Conservation (phyloP, 768 basidiomycete genomes). For the Suillus spraguei region DNA sequence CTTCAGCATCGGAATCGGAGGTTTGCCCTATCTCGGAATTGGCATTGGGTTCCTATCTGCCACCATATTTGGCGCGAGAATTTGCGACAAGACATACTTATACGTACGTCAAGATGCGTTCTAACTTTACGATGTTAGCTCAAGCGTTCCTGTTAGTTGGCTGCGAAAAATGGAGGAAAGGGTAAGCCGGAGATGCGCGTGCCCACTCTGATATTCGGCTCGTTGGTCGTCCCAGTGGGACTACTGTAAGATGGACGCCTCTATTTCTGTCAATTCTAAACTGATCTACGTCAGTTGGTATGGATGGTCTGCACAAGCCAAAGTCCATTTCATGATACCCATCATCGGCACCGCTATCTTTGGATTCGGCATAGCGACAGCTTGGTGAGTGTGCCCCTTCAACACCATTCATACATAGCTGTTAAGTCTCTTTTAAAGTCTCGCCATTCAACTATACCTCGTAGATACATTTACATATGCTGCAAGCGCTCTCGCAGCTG, state of each 20-base stretch:
- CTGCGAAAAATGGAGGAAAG: slow-evolving; percentile 57
- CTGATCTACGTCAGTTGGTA: slow-evolving; percentile 57
- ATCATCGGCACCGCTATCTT: slow-evolving; percentile 63
- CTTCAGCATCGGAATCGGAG: slow-evolving; percentile 48
- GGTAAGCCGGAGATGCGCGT: slow-evolving; percentile 75
- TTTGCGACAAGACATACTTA: slow-evolving; percentile 49
- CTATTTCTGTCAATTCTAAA: neutral
- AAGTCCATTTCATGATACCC: slow-evolving; percentile 69
- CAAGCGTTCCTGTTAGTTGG: slow-evolving; percentile 37
- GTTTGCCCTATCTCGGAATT: slow-evolving; percentile 52
- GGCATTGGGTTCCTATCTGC: slow-evolving; percentile 56
- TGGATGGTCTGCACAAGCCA: slow-evolving; percentile 76
- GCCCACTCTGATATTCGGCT: slow-evolving; percentile 44
- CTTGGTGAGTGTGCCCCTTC: slow-evolving; percentile 43
- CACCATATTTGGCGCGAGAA: slow-evolving; percentile 49
- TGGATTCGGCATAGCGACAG: slow-evolving; percentile 64
- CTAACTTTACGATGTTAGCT: neutral
- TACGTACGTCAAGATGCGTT: slow-evolving; percentile 35
- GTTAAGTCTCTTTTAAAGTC: slow-evolving; percentile 32
- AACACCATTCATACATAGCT: neutral
- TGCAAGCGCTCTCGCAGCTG: slow-evolving; percentile 65
- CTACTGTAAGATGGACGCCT: slow-evolving; percentile 51
- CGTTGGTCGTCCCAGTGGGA: slow-evolving; percentile 68
- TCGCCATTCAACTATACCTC: slow-evolving; percentile 70
- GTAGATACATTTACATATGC: slow-evolving; percentile 72